Evolutionary conservation across 257 asterid species (phyloP).

Genomic region (Solanum boliviense): DNA sequence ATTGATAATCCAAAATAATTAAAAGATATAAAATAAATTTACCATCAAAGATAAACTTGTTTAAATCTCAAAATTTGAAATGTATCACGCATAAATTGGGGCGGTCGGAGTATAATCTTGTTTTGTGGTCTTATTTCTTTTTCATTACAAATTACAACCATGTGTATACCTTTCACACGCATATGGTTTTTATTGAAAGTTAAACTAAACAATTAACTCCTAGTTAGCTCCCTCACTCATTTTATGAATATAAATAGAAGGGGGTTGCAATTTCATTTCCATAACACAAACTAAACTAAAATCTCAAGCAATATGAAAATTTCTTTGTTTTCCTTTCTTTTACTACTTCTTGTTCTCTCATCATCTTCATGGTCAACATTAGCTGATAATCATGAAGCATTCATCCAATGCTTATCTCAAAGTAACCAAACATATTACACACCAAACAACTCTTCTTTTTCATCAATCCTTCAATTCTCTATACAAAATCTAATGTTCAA

Average conservation of each 20-base stretch:
- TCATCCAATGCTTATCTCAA: background rate
- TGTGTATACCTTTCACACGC: background rate
- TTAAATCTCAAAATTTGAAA: no score
- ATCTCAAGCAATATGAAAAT: background rate
- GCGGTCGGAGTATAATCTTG: no score
- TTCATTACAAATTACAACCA: background rate
- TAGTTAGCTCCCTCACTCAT: background rate
- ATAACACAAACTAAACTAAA: background rate
- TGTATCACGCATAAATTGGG: no score
- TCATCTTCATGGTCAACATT: background rate
- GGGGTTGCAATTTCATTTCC: background rate
- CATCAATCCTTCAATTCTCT: background rate
- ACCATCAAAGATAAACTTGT: no score
- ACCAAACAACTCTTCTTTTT: background rate
- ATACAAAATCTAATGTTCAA: slow-evolving; percentile 1
- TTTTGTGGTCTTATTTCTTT: background rate
- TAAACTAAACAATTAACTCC: background rate
- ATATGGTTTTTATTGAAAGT: background rate
- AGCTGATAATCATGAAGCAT: background rate
- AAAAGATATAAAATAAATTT: no score
- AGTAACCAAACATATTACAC: background rate
- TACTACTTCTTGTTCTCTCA: background rate
- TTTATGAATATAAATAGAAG: background rate
- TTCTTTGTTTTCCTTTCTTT: background rate
- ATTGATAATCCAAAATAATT: no score